Base-by-base conservation (phyloP, 2,329 filamentous ascomycete genomes). In the Endocalyx cinctus region DNA sequence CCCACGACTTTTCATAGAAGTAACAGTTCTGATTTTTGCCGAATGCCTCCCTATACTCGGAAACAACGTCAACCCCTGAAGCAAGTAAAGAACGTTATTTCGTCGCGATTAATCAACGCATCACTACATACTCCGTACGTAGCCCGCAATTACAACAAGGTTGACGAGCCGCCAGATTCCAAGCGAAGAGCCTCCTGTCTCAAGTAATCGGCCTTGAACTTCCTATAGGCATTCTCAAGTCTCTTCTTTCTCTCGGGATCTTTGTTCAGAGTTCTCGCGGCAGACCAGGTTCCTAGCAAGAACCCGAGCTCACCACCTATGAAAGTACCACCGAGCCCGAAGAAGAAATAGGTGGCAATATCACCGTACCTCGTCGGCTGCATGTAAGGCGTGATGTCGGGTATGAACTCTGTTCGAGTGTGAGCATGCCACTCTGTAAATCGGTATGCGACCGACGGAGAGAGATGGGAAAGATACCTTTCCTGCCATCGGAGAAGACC, bases 231-330 rank as follows among this genome's bases (percentile, higher is more conserved):
- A 32, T 58, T 69, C 57, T 83, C 76, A 34, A 84, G 77, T 42
- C 79, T 63, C 45, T 64, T 58, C 42, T 63, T 66, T 12, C 66
- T 64, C 35, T 72, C 73, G 0, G 73, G 66, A 45, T 84, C 73
- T 17, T 54, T 55, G 1, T 61, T 64, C 33, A 84, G 72, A 1
- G 60, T 60, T 23, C 71, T 62, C 19, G 69, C 64, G 3, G 75
- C 78, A 5, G 69, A 66, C 29, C 66, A 66, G 1, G 67, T 69
- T 1, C 81, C 79, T 0, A 67, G 69, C 37, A 82, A 42, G 29
- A 83, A 58, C 0, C 80, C 79, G 10, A 69, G 57, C 58, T 84
- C 80, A 6, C 80, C 79, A 6, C 79, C 79, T 5, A 84, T 42
- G 40, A 84, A 77, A 5, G 82, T 51, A 0, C 79, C 79, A 11